Percentiles rank a stretch among this genome's conserved stretches.
Conservation (phyloP, 2,329 filamentous ascomycete genomes). For the Camillea tinctor region DNA sequence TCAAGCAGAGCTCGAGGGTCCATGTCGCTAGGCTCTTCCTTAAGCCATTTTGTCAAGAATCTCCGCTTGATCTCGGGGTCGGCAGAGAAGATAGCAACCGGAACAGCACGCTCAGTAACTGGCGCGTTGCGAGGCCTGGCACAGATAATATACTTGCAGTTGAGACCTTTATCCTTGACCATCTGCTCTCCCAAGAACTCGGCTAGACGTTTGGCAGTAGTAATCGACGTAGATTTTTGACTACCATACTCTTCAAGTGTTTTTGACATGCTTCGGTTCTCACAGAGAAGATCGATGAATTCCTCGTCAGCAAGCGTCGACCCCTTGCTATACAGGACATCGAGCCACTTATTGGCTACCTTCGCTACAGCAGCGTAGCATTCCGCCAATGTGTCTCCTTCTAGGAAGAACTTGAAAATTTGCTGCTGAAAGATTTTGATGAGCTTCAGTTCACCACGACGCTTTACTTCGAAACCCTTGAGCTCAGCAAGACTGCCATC, state of each 20-base stretch:
- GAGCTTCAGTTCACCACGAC: slow-evolving; percentile 94
- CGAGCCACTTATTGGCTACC: slow-evolving; percentile 94
- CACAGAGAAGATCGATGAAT: slow-evolving; percentile 98
- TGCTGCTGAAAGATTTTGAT: slow-evolving; percentile 99
- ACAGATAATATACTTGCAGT: slow-evolving; percentile 99
- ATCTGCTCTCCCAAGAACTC: slow-evolving; percentile 98
- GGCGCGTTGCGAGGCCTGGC: slow-evolving; percentile 81
- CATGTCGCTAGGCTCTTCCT: slow-evolving; percentile 86
- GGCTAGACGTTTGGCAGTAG: slow-evolving; percentile 88
- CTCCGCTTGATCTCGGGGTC: slow-evolving; percentile 83
- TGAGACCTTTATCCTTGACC: slow-evolving; percentile 98
- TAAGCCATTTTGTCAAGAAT: slow-evolving; percentile 93
- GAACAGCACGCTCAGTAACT: slow-evolving; percentile 90
- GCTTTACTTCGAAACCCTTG: slow-evolving; percentile 97
- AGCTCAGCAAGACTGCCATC: slow-evolving; percentile 93
- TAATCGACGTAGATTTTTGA: slow-evolving; percentile 99
- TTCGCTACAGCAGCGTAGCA: slow-evolving; percentile 91
- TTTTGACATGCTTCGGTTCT: slow-evolving; percentile 98
- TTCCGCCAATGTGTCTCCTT: slow-evolving; percentile 81
- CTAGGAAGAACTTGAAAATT: slow-evolving; percentile 98
- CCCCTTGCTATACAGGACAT: slow-evolving; percentile 87
- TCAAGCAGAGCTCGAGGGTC: slow-evolving; percentile 88
- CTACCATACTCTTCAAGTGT: slow-evolving; percentile 92
- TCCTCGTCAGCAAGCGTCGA: slow-evolving; percentile 92
- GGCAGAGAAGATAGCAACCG: slow-evolving; percentile 95